phyloP scores from a whole-genome alignment of 306 rosid genomes.

The Lablab purpureus region DNA sequence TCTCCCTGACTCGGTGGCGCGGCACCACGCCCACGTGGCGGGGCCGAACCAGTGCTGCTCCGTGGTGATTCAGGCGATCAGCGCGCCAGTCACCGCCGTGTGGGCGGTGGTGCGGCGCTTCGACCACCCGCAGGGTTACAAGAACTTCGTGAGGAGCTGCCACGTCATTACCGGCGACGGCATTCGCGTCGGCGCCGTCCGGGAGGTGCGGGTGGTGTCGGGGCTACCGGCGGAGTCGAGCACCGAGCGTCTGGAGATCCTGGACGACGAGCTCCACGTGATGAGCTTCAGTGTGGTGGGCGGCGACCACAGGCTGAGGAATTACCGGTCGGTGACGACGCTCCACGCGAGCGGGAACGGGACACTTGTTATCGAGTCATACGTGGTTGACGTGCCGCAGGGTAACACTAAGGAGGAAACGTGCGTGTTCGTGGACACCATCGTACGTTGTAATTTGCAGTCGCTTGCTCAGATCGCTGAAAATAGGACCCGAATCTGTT shows the following conservation, averaged over 20 bases:
- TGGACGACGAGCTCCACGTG: slow-evolving; percentile 67
- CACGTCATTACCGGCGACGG: slow-evolving; percentile 54
- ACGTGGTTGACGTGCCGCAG: slow-evolving; percentile 66
- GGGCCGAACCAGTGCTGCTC: slow-evolving; percentile 64
- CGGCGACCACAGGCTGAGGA: slow-evolving; percentile 65
- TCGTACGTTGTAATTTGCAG: slow-evolving; percentile 69
- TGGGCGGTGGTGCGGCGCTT: slow-evolving; percentile 69
- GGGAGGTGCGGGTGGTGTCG: slow-evolving; percentile 69
- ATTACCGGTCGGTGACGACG: slow-evolving; percentile 68
- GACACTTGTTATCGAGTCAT: slow-evolving; percentile 64
- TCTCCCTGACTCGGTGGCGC: slow-evolving; percentile 16
- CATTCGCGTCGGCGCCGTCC: slow-evolving; percentile 57
- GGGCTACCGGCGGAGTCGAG: slow-evolving; percentile 70
- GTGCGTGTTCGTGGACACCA: slow-evolving; percentile 62
- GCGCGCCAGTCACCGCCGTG: slow-evolving; percentile 57
- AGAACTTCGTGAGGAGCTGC: slow-evolving; percentile 68
- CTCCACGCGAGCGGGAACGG: slow-evolving; percentile 52
- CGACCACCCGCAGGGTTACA: slow-evolving; percentile 66
- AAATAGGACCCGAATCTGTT: slow-evolving; percentile 23
- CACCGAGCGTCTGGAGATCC: slow-evolving; percentile 67
- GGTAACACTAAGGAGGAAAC: slow-evolving; percentile 73
- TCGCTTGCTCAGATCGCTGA: slow-evolving; percentile 64
- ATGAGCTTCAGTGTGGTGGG: slow-evolving; percentile 70
- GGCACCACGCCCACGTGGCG: slow-evolving; percentile 51
- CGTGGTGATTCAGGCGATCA: slow-evolving; percentile 50